Evolutionary conservation across 176 grass and related monocot species (phyloP).

Genomic region (Oryza meridionalis): DNA sequence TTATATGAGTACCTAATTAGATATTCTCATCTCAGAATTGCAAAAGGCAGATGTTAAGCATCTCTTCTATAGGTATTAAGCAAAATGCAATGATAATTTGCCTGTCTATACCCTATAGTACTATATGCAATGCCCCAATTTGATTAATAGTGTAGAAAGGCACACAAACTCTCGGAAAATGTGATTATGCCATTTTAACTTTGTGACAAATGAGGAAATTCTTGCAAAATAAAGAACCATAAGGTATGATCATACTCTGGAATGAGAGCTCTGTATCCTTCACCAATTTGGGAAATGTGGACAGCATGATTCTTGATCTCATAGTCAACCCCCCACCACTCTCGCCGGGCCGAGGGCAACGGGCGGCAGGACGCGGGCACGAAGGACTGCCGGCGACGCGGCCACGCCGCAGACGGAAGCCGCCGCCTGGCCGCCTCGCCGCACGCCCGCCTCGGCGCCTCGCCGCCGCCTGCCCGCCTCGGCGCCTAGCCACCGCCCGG

Average conservation of each 20-base stretch:
- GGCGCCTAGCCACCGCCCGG: too few relatives aligned
- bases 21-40: background rate
- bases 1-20: background rate
- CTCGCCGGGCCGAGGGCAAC: background rate
- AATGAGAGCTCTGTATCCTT: slow-evolving; percentile 92
- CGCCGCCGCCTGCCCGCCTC: too few relatives aligned
- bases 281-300: slow-evolving; percentile 82
- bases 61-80: background rate
- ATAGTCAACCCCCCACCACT: slow-evolving; percentile 98
- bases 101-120: too few relatives aligned
- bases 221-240: slow-evolving; percentile 3
- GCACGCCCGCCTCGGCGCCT: too few relatives aligned
- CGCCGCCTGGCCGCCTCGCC: too few relatives aligned
- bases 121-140: too few relatives aligned
- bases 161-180: background rate
- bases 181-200: background rate
- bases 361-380: too few relatives aligned
- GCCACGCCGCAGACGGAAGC: too few relatives aligned
- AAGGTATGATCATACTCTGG: slow-evolving; percentile 67
- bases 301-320: slow-evolving; percentile 93
- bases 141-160: too few relatives aligned
- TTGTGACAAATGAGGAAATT: background rate
- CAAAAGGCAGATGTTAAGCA: background rate
- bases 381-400: too few relatives aligned
- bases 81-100: too few relatives aligned